Conservation (phyloP, 1,284 basidiomycete species). For the Puccinia coronata region DNA sequence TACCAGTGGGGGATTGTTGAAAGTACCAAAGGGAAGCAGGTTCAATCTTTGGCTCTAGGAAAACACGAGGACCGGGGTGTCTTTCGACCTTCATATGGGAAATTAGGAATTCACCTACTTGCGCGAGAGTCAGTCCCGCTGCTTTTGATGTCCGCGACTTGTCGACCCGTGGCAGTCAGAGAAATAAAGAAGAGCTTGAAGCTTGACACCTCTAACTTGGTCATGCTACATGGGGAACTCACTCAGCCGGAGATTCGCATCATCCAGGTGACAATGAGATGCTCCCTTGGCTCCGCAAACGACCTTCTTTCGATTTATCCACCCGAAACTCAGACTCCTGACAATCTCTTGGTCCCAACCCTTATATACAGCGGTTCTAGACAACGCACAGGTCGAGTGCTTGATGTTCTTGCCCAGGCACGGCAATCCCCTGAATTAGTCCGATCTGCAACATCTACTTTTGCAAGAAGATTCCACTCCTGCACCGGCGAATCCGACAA, state of each 20-base stretch:
- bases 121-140: background rate
- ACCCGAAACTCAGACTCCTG: no score
- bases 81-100: slow-evolving; percentile 8
- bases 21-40: background rate
- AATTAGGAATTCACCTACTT: background rate
- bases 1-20: slow-evolving; percentile 1
- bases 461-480: background rate
- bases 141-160: slow-evolving; percentile 1
- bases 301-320: no score
- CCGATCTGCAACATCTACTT: background rate
- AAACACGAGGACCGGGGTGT: background rate
- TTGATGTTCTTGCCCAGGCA: no score
- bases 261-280: no score
- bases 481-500: background rate
- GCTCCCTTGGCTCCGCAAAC: no score
- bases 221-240: background rate
- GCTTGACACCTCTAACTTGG: background rate
- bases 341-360: no score
- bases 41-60: no score
- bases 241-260: no score
- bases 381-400: no score
- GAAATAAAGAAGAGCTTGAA: background rate
- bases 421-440: no score
- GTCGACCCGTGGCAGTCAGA: slow-evolving; percentile 5
- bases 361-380: no score